Percentiles rank a stretch among this genome's conserved stretches.
Evolutionary conservation across 305 asterid species (phyloP).

Genomic region (Solanum aculeatissimum): DNA sequence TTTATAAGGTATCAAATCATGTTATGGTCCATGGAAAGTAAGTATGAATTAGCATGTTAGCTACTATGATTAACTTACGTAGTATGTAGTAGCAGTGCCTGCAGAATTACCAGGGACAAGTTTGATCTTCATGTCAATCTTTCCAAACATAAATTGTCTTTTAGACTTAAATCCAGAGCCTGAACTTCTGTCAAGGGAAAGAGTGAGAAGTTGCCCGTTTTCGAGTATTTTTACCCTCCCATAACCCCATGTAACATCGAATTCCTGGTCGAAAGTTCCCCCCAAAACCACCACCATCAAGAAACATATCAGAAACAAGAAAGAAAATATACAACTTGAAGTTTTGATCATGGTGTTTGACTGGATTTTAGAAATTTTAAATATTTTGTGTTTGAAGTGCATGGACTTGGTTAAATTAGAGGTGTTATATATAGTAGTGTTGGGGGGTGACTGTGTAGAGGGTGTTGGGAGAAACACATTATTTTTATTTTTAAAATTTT

Average conservation of each 20-base stretch:
- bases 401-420: neutral
- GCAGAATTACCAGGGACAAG: neutral
- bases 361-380: neutral
- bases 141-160: neutral
- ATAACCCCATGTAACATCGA: conserved; percentile 2
- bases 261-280: neutral
- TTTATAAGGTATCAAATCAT: no score
- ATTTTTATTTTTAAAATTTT: neutral
- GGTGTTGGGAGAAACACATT: neutral
- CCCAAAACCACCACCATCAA: neutral
- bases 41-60: no score
- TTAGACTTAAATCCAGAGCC: conserved; percentile 7
- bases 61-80: neutral
- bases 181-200: neutral
- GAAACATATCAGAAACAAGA: neutral
- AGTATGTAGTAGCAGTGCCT: neutral
- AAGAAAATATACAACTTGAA: neutral
- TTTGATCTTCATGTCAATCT: conserved; percentile 5
- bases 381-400: neutral
- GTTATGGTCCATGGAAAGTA: no score
- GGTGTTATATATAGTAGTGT: neutral
- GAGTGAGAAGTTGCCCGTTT: neutral
- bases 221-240: neutral
- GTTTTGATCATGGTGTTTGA: neutral
- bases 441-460: neutral